phyloP scores from a whole-genome alignment of 257 asterid genomes.

The Orobanche coerulescens region DNA sequence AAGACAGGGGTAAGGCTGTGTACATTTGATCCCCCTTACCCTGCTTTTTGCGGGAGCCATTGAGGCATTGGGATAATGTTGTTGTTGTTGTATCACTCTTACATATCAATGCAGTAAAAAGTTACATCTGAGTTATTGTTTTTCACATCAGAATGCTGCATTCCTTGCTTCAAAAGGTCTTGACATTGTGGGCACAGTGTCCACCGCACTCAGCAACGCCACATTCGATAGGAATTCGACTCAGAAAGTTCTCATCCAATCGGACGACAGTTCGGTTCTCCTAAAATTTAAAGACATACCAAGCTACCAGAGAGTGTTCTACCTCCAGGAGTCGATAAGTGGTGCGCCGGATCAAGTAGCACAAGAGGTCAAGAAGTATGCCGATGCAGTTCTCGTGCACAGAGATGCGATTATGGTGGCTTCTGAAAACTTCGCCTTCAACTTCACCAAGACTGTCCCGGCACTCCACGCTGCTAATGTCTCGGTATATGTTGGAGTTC shows the following conservation, averaged over 20 bases:
- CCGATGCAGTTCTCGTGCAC: conserved; percentile 60
- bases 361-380: conserved; percentile 61
- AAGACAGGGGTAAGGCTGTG: too few relatives aligned
- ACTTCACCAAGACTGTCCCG: conserved; percentile 46
- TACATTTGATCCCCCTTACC: too few relatives aligned
- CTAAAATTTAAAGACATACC: conserved; percentile 40
- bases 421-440: conserved; percentile 34
- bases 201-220: conserved; percentile 52
- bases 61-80: too few relatives aligned
- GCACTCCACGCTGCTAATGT: conserved; percentile 67
- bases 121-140: background rate
- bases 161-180: conserved; percentile 62
- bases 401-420: conserved; percentile 42
- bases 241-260: conserved; percentile 55
- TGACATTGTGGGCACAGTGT: conserved; percentile 47
- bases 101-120: background rate
- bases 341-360: conserved; percentile 43
- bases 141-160: conserved; percentile 52
- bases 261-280: conserved; percentile 67
- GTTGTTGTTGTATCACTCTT: too few relatives aligned
- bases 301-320: conserved; percentile 47
- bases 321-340: conserved; percentile 29
- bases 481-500: conserved; percentile 59
- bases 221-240: conserved; percentile 46
- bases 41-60: too few relatives aligned